These are phyloP conservation scores for Phytophthora citricola DNA, from an alignment of 352 stramenopile genomes.

Conservation along the genomic window DNA sequence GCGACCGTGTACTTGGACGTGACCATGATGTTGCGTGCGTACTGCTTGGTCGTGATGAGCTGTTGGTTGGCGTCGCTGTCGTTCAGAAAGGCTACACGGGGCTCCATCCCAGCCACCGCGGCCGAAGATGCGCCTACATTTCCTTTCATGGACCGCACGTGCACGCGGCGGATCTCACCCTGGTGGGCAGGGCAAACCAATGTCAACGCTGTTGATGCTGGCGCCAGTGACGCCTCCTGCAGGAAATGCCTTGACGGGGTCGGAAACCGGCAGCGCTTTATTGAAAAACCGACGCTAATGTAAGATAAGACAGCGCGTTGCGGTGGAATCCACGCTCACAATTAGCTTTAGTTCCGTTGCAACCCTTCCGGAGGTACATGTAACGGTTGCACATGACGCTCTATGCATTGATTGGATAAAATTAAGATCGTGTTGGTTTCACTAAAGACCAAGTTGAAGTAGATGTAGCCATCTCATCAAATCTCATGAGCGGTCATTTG, in stretches of 20 bases:
- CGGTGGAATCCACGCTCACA: too few species aligned
- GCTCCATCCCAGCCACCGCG: conserved; percentile 30
- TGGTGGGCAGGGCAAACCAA: conserved; percentile 8
- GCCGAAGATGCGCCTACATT: conserved; percentile 21
- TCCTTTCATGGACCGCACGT: conserved; percentile 25
- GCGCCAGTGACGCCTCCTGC: neutral
- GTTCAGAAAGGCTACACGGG: conserved; percentile 65
- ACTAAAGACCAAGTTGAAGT: conserved; percentile 25
- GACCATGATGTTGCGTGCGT: conserved; percentile 83
- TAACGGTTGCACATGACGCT: conserved; percentile 19
- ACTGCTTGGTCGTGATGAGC: conserved; percentile 52
- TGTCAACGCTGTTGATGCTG: conserved; percentile 17
- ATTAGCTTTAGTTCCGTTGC: conserved; percentile 7
- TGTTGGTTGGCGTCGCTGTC: conserved; percentile 59
- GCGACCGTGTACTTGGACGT: conserved; percentile 93
- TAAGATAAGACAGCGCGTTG: too few species aligned
- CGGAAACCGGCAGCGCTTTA: conserved; percentile 3
- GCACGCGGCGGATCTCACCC: conserved; percentile 20
- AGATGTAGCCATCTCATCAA: conserved; percentile 17
- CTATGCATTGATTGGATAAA: conserved; percentile 10
- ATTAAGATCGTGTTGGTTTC: neutral
- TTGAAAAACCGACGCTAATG: conserved; percentile 23
- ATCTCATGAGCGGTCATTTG: neutral
- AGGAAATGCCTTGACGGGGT: conserved; percentile 1
- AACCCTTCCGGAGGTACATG: neutral